Evolutionary conservation across 345 rosid genomes (phyloP).

Genomic region (Eucalyptus sp.): DNA sequence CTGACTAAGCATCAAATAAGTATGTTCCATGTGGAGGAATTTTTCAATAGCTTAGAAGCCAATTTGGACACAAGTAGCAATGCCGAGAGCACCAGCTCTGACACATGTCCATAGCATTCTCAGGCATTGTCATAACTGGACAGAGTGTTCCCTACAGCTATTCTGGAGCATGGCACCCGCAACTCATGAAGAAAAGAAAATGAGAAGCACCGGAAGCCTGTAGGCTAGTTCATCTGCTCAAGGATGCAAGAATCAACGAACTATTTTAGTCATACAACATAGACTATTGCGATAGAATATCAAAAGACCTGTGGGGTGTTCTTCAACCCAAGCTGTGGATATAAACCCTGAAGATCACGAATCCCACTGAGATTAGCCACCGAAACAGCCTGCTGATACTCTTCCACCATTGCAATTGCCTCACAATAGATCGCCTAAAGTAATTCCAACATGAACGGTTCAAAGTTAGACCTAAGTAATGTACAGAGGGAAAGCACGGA

Average conservation of each 20-base stretch:
- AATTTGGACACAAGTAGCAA: neutral
- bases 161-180: neutral
- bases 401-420: conserved; percentile 89
- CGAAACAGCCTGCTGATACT: conserved; percentile 78
- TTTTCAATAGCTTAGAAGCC: neutral
- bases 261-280: neutral
- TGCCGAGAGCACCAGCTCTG: neutral
- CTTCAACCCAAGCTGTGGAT: conserved; percentile 66
- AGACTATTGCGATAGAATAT: neutral
- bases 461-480: neutral
- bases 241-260: neutral
- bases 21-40: neutral
- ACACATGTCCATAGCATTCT: neutral
- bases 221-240: neutral
- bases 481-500: neutral
- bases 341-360: conserved; percentile 64
- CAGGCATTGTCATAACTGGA: neutral
- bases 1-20: neutral
- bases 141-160: neutral
- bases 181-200: neutral
- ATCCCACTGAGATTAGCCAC: conserved; percentile 61
- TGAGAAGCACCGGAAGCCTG: neutral
- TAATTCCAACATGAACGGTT: neutral
- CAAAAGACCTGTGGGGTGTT: conserved; percentile 53
- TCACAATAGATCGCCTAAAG: conserved; percentile 77